phyloP scores from a whole-genome alignment of 108 stramenopile species.

The Chaetoceros tenuissimus region DNA sequence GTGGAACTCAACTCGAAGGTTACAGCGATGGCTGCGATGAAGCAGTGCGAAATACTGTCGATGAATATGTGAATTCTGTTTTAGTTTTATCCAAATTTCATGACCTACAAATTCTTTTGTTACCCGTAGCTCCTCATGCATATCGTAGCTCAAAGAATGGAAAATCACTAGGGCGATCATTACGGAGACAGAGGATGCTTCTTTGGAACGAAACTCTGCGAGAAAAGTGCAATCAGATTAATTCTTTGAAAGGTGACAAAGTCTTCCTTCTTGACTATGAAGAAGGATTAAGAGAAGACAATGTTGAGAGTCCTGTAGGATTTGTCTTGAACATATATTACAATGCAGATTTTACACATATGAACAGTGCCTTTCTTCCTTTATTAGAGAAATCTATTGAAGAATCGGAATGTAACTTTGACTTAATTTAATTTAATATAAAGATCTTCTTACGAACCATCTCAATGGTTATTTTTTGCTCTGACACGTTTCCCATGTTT shows the following conservation, averaged over 20 bases:
- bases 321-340: slow-evolving; percentile 32
- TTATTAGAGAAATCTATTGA: slow-evolving; percentile 22
- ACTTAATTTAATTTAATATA: slow-evolving; percentile 11
- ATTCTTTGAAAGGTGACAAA: background rate
- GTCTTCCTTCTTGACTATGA: slow-evolving; percentile 38
- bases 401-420: slow-evolving; percentile 21
- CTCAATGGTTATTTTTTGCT: too few species aligned
- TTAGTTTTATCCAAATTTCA: slow-evolving; percentile 10
- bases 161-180: slow-evolving; percentile 29
- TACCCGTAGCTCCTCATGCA: slow-evolving; percentile 49
- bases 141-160: slow-evolving; percentile 35
- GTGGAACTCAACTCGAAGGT: slow-evolving; percentile 32
- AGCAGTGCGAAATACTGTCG: slow-evolving; percentile 28
- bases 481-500: too few species aligned
- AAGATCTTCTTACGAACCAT: too few species aligned
- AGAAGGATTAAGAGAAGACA: slow-evolving; percentile 10
- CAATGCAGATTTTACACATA: slow-evolving; percentile 58
- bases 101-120: slow-evolving; percentile 26
- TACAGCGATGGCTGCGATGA: slow-evolving; percentile 26
- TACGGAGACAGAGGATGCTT: slow-evolving; percentile 26
- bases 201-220: slow-evolving; percentile 43
- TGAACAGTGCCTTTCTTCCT: slow-evolving; percentile 38
- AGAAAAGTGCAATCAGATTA: background rate
- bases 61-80: slow-evolving; percentile 26
- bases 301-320: slow-evolving; percentile 20